A percentile compares a stretch with the other conserved stretches of the same genome.
Conservation (phyloP, 177 flowering plant genomes). For the Telopea speciosissima region DNA sequence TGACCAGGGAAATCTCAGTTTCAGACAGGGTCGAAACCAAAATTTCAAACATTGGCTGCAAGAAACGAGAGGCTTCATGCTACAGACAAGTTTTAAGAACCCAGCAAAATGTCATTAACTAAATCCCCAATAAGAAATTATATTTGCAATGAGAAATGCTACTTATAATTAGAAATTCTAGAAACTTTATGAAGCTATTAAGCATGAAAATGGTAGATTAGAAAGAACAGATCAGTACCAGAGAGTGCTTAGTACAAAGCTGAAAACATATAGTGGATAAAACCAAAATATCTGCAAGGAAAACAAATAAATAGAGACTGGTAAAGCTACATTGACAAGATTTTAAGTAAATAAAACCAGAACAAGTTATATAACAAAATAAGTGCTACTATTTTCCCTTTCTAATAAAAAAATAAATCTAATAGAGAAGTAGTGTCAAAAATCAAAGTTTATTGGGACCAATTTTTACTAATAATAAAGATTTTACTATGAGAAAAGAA, state of each 20-base stretch:
- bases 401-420: not conserved
- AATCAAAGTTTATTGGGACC: not conserved
- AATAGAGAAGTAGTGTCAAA: not conserved
- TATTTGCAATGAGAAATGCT: not conserved
- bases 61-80: not conserved
- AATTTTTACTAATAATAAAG: no score
- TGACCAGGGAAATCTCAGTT: no score
- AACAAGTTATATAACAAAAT: not conserved
- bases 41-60: no score
- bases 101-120: not conserved
- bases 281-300: slow-evolving; percentile 75
- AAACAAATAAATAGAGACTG: not conserved
- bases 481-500: no score
- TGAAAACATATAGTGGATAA: slow-evolving; percentile 77
- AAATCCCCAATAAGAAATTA: not conserved
- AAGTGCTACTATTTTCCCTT: not conserved
- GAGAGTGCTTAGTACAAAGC: slow-evolving; percentile 66
- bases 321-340: no score
- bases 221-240: slow-evolving; percentile 45
- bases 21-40: no score
- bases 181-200: not conserved
- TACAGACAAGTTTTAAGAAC: not conserved
- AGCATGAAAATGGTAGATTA: not conserved
- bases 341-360: not conserved
- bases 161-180: not conserved